These are phyloP conservation scores for Teratosphaeria epicoccoides DNA, from an alignment of 2,329 filamentous ascomycete species.

Conservation along the genomic window DNA sequence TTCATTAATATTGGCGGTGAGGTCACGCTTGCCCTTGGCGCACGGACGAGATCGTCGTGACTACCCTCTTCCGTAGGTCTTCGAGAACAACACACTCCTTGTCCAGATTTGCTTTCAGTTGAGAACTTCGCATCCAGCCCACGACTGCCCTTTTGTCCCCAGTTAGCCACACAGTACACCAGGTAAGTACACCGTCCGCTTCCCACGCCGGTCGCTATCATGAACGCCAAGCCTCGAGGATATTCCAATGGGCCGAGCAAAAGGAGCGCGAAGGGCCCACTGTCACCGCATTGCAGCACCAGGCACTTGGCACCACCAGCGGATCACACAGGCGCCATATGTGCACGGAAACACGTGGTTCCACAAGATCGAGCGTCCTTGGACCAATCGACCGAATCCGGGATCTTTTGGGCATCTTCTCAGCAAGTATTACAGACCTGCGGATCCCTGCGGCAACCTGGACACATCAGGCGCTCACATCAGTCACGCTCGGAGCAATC, in stretches of 20 bases:
- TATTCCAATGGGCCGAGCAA: not conserved
- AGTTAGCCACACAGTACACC: not conserved
- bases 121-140: not conserved
- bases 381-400: not conserved
- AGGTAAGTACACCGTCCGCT: not conserved
- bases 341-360: not conserved
- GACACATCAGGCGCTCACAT: not conserved
- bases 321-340: not conserved
- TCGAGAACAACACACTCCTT: not conserved
- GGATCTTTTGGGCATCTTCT: not conserved
- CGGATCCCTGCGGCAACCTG: not conserved
- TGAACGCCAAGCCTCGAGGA: not conserved
- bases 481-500: not conserved
- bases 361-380: not conserved
- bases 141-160: not conserved
- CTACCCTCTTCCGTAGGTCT: not conserved
- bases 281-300: not conserved
- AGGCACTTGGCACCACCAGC: not conserved
- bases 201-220: not conserved
- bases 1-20: not conserved
- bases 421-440: not conserved
- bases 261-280: not conserved
- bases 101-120: not conserved
- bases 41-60: not conserved
- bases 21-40: not conserved